Base-by-base conservation (phyloP, 1,284 basidiomycete genomes). In the Ceratobasidium sp. region DNA sequence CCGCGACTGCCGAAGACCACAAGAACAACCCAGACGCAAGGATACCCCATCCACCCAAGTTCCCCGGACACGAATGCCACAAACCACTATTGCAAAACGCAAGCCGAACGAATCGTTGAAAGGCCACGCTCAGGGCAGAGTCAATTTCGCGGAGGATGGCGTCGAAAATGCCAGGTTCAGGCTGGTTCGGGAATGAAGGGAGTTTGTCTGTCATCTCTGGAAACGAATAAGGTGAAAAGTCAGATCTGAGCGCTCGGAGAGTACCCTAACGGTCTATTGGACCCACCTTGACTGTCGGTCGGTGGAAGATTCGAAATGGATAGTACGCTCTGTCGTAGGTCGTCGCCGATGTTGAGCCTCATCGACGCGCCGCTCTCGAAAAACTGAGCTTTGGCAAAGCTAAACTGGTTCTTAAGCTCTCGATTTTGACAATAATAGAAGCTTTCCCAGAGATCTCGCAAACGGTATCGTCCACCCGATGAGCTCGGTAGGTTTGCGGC, bases 131-230 rank as follows among this genome's bases (percentile, higher is more conserved):
- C n/a, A 73, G 59, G 4, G 36, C 9, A 14, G 29, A 2, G 15
- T 41, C 5, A 8, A 73, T n/a, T 31, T 73, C 31, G 9, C 6
- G 11, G 8, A 62, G 29, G 22, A 56, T 53, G 3, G 48, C 22
- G n/a, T 73, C 71, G 27, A 73, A 73, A 6, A 51, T 17, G 31
- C 56, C 51, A 8, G 69, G 69, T 47, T 60, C 48, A 24, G 59
- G 71, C 33, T 73, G 71, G 19, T 56, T 41, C 7, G 69, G 69
- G 36, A 62, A 73, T 24, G 71, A 73, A 3, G 59, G 71, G 19
- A 73, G 36, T 31, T 54, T 29, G 44, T 63, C n/a, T 2, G 59
- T 73, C 5, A 63, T 33, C 22, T 62, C 71, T 73, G n/a, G 6
- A 63, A 22, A n/a, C 33, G 22, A 31, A 14, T 4, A 41, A 31